Base-by-base conservation (phyloP, 352 stramenopile species). In the Detonula confervacea region DNA sequence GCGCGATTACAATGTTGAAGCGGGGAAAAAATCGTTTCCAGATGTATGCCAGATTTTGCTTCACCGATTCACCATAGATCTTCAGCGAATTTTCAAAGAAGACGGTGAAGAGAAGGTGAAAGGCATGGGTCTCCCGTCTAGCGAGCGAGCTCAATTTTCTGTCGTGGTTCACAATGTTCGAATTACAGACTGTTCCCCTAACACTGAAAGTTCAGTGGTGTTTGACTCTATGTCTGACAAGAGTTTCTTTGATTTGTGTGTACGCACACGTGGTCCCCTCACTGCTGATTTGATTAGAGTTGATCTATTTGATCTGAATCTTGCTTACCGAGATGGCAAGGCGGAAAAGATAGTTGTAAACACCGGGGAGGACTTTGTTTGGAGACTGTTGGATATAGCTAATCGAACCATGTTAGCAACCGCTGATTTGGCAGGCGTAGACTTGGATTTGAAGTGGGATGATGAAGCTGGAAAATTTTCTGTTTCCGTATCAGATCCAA, bases 301-400 rank as follows among this genome's bases (percentile, higher is more conserved):
- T 51, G 87, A 93, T 76, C 66, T 95, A 2, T 83, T 95, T 70
- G 87, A 95, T 73, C 47, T 95, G 0, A 93, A 93, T 52, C 56
- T 95, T 12, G 87, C 88, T 33, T 87, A 93, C 59, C 22, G 46
- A 24, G 80, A 92, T 25, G 85, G 86, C 12, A 84, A 85, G 52
- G 84, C 82, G n/a, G 74, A 92, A 71, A 86, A 81, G 76, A 93
- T 95, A 18, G 60, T 85, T 63, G 47, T 95, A 0, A 88, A 88
- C 33, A 95, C 90, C 62, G 87, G 80, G 24, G 90, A 95, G 73
- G 87, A 88, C 14, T 95, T 93, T 72, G 76, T 92, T 24, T 95
- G 90, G 90, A 89, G 86, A 67, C 20, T 93, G 16, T 29, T 95
- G 12, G 90, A 95, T 61, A 78, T 95, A 11, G 68, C 80, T n/a